A percentile compares a stretch with the other conserved stretches of the same genome.
Conservation (phyloP, 345 rosid genomes). For the Eucalyptus coolabah region DNA sequence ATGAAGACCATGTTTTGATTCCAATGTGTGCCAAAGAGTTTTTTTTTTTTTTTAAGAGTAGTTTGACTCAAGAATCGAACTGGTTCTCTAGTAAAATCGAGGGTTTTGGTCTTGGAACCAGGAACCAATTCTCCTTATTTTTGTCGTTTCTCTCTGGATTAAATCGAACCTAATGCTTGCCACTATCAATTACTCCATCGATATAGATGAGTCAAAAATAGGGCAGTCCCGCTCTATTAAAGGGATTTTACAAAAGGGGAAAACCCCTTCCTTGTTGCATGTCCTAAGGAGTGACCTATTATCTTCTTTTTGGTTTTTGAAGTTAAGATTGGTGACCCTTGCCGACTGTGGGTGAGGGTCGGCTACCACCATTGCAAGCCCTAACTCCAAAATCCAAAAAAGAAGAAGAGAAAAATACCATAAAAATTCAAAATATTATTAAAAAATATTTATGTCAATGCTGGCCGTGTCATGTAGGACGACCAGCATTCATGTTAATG, state of each 20-base stretch:
- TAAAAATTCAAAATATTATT: too few relatives aligned
- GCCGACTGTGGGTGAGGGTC: too few relatives aligned
- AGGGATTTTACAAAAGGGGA: background rate
- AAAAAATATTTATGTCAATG: too few relatives aligned
- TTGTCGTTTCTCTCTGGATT: accelerated
- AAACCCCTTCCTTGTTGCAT: background rate
- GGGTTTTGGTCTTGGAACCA: accelerated
- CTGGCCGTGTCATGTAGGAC: too few relatives aligned
- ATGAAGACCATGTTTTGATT: background rate
- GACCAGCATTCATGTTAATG: too few relatives aligned
- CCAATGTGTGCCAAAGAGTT: background rate
- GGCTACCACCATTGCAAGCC: too few relatives aligned
- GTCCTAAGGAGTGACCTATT: background rate
- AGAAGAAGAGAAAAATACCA: too few relatives aligned
- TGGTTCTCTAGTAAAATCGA: accelerated
- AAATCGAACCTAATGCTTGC: background rate
- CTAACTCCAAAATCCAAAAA: too few relatives aligned
- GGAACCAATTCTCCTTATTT: background rate
- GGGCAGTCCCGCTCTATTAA: background rate
- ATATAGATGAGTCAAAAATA: background rate
- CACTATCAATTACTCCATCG: background rate
- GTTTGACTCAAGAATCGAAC: accelerated
- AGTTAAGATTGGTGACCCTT: too few relatives aligned
- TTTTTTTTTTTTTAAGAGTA: background rate
- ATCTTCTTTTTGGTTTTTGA: background rate